Base-by-base conservation (phyloP, 305 asterid genomes). In the Rubia tinctorum region DNA sequence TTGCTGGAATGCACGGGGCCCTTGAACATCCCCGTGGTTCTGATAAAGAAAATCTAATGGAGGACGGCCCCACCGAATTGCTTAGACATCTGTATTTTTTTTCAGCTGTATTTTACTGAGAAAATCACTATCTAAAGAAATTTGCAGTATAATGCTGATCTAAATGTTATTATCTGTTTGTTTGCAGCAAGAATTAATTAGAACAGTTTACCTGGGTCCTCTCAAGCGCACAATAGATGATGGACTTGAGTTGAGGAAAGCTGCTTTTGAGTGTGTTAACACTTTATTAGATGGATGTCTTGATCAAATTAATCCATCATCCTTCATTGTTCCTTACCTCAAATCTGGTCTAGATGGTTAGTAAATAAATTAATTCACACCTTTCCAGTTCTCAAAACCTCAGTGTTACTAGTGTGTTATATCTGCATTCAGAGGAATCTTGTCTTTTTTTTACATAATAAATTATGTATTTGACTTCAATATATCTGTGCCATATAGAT, bases 151-250 rank as follows among this genome's bases (percentile, higher is more conserved):
- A 7, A 18, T 55, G 23, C 60, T 9, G 0, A 18, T 55, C 60
- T 55, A 55, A 55, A 22, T 59, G 65, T 59, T 59, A 59, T 22
- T 25, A 8, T 59, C 37, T 59, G 15, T 59, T 59, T 14, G 70
- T 78, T 69, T 82, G 87, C 98, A 95, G 99, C 86, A 88, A 95
- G 98, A 95, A 84, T 83, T 95, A 90, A 95, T 95, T 78, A 89
- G 98, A 84, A 95, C 97, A 25, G 99, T 95, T 53, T 97, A 95
- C 82, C 86, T 95, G 53, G 99, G 99, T 76, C 99, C 99, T 78
- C 92, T 95, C 89, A 92, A 95, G 88, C 99, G 92, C 87, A 95
- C 99, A 25, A 98, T 95, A 34, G 99, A 95, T 71, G 99, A 95
- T 83, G 99, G 99, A 79, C 99, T 95, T 75, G 99, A 95, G 82